A percentile compares a stretch with the other conserved stretches of the same genome.
Evolutionary conservation across 1,284 basidiomycete genomes (phyloP).

Genomic region (Volvariella volvacea): DNA sequence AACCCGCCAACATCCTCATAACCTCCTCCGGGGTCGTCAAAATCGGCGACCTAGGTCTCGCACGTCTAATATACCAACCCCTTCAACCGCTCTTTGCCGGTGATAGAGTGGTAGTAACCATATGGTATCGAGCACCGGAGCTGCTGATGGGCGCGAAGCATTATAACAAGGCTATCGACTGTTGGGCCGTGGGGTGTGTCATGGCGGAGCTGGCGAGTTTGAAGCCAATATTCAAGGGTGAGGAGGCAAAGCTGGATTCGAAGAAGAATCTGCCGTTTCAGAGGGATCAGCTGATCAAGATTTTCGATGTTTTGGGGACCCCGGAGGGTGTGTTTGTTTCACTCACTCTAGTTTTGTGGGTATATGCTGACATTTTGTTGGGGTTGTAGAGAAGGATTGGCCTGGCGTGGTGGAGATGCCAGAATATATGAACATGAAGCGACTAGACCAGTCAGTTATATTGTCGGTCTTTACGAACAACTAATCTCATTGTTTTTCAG

Average conservation of each 20-base stretch:
- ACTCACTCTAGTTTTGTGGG: too few relatives aligned
- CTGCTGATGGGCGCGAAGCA: slow-evolving; percentile 92
- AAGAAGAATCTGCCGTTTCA: slow-evolving; percentile 95
- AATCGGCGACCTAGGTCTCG: slow-evolving; percentile 95
- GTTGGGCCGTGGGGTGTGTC: slow-evolving; percentile 97
- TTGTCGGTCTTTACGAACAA: slow-evolving; percentile 6
- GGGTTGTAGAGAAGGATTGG: slow-evolving; percentile 77
- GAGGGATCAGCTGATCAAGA: slow-evolving; percentile 89
- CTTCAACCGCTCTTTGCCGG: slow-evolving; percentile 82
- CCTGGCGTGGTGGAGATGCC: slow-evolving; percentile 83
- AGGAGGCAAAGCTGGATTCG: slow-evolving; percentile 93
- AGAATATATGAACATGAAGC: slow-evolving; percentile 80
- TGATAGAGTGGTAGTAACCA: slow-evolving; percentile 98
- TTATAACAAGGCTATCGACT: slow-evolving; percentile 93
- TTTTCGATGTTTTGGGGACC: slow-evolving; percentile 91
- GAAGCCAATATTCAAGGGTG: slow-evolving; percentile 97
- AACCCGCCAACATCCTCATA: slow-evolving; percentile 98
- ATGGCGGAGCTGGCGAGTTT: slow-evolving; percentile 92
- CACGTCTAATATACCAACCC: slow-evolving; percentile 81
- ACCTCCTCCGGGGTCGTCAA: slow-evolving; percentile 88
- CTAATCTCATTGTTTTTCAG: slow-evolving; percentile 24
- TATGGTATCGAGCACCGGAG: slow-evolving; percentile 98
- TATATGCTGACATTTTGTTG: background rate
- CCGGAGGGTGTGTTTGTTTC: slow-evolving; percentile 67
- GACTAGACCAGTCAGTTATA: slow-evolving; percentile 61